Conservation (phyloP, 1,284 basidiomycete genomes). For the Apiotrichum sp. region DNA sequence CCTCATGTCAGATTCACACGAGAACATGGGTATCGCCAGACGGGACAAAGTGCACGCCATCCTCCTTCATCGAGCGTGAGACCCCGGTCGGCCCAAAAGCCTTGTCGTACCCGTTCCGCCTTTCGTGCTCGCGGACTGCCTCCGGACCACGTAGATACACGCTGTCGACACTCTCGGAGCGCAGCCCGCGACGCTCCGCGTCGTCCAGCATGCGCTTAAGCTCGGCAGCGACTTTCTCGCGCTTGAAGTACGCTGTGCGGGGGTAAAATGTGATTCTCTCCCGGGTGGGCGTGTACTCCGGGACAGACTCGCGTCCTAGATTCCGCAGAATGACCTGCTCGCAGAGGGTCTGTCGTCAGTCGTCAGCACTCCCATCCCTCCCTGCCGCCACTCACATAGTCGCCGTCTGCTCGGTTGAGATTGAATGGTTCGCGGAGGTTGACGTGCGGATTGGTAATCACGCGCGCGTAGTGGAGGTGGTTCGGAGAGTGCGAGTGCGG, state of each 20-base stretch:
- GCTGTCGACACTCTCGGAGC: constrained; percentile 15
- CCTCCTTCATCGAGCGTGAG: background rate
- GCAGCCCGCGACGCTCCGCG: constrained; percentile 16
- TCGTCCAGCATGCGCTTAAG: constrained; percentile 23
- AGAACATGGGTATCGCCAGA: background rate
- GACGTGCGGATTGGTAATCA: constrained; percentile 35
- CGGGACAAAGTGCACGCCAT: background rate
- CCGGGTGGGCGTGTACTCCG: constrained; percentile 27
- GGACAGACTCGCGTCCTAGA: constrained; percentile 22
- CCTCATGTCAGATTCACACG: no score
- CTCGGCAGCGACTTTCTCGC: constrained; percentile 19
- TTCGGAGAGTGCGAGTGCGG: constrained; percentile 28
- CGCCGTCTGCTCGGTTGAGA: constrained; percentile 27
- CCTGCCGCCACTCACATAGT: constrained; percentile 31
- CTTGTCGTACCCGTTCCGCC: constrained; percentile 29
- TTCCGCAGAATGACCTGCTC: constrained; percentile 34
- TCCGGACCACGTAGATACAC: constrained; percentile 27
- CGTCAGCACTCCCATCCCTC: no score
- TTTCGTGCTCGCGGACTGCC: constrained; percentile 26
- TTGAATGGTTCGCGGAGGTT: constrained; percentile 28
- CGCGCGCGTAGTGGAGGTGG: constrained; percentile 27
- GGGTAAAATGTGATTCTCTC: constrained; percentile 22
- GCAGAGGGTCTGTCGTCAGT: constrained; percentile 23
- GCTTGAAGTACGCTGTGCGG: constrained; percentile 28
- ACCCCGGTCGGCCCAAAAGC: constrained; percentile 22